A percentile compares a stretch with the other conserved stretches of the same genome.
These are phyloP conservation scores for Penicillium sclerotiorum DNA, from an alignment of 2,329 filamentous ascomycete species.

Conservation along the genomic window DNA sequence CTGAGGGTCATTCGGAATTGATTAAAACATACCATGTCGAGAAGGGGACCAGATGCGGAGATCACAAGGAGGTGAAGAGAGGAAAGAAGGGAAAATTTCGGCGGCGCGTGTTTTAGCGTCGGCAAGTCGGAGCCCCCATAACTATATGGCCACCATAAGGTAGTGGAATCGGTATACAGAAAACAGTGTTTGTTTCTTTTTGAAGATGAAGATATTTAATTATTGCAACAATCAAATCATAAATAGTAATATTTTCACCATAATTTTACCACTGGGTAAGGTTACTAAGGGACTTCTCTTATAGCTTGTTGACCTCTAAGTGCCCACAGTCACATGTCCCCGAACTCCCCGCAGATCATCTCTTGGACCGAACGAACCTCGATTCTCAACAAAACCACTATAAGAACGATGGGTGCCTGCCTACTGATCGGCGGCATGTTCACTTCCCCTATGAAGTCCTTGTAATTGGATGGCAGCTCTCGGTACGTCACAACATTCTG, in stretches of 20 bases:
- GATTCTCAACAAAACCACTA: neutral
- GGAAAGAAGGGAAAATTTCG: slow-evolving; percentile 32
- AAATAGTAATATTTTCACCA: neutral
- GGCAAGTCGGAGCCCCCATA: slow-evolving; percentile 17
- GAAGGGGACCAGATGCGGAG: slow-evolving; percentile 16
- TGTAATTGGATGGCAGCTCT: slow-evolving; percentile 54
- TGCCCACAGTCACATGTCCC: slow-evolving; percentile 27
- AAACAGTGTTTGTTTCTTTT: neutral
- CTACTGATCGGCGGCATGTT: slow-evolving; percentile 21
- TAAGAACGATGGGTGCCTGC: slow-evolving; percentile 27
- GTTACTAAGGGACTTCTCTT: neutral
- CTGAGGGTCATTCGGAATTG: too few relatives aligned
- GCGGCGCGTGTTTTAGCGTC: slow-evolving; percentile 27
- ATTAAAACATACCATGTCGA: slow-evolving; percentile 28
- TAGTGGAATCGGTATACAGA: neutral
- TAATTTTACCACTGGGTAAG: too few relatives aligned
- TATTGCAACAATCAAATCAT: neutral
- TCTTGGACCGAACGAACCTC: slow-evolving; percentile 22
- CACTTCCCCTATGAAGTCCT: slow-evolving; percentile 35
- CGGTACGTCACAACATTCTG: slow-evolving; percentile 38
- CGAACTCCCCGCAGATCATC: slow-evolving; percentile 28
- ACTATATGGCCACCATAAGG: too few relatives aligned
- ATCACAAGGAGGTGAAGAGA: slow-evolving; percentile 23
- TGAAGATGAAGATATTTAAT: neutral
- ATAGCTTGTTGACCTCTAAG: neutral